Conservation (phyloP, 257 asterid species). For the Vinca minor region DNA sequence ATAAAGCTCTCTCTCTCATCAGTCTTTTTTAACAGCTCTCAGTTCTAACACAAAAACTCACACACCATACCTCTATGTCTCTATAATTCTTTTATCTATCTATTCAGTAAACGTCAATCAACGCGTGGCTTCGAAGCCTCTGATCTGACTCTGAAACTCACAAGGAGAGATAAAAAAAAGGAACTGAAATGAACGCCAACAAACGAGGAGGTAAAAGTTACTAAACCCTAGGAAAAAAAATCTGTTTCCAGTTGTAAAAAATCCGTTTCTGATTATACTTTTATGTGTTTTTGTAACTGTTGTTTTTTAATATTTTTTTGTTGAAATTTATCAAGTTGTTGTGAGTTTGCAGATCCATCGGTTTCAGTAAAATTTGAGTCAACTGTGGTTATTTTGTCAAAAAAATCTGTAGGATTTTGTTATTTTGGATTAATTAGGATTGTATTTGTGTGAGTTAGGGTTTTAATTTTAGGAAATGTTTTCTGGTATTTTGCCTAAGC, state of each 20-base stretch:
- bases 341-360: slow-evolving; percentile 50
- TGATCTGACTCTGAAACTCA: slow-evolving; percentile 37
- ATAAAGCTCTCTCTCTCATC: not conserved
- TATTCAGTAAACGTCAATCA: slow-evolving; percentile 12
- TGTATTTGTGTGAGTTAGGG: not conserved
- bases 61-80: not conserved
- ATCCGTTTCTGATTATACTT: not conserved
- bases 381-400: slow-evolving; percentile 5
- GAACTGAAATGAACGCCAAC: not conserved
- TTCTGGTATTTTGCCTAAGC: too few relatives aligned
- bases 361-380: slow-evolving; percentile 18
- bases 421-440: not conserved
- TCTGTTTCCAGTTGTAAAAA: slow-evolving; percentile 14
- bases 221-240: slow-evolving; percentile 20
- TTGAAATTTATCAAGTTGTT: not conserved
- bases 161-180: slow-evolving; percentile 9
- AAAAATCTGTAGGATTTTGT: slow-evolving; percentile 3
- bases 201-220: slow-evolving; percentile 19
- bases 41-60: slow-evolving; percentile 4
- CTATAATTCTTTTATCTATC: not conserved
- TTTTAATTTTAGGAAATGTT: slow-evolving; percentile 6
- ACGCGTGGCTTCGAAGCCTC: slow-evolving; percentile 34
- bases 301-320: not conserved
- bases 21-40: slow-evolving; percentile 6
- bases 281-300: not conserved